phyloP scores from a whole-genome alignment of 2,329 filamentous ascomycete species.

The Penicillium sp. region DNA sequence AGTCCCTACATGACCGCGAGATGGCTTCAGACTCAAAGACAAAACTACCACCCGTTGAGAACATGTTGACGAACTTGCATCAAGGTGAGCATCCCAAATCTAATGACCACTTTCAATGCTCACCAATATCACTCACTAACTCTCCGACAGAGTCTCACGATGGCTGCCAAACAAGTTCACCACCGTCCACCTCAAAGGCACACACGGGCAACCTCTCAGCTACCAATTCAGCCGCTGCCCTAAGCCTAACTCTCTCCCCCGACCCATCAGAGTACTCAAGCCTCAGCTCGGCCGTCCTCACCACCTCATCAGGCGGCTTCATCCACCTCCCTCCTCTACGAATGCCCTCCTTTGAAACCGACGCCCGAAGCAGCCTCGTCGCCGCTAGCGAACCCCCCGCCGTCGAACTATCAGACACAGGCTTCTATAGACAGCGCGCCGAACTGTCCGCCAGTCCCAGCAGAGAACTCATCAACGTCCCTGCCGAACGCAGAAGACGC shows the following conservation, averaged over 20 bases:
- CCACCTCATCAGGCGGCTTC: background rate
- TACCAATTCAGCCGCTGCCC: background rate
- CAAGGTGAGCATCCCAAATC: background rate
- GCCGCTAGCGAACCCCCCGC: slow-evolving; percentile 5
- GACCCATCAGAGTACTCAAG: slow-evolving; percentile 2
- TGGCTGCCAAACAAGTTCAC: background rate
- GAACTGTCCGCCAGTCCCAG: slow-evolving; percentile 27
- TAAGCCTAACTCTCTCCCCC: background rate
- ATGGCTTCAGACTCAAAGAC: background rate
- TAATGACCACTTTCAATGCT: background rate
- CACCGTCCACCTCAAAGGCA: background rate
- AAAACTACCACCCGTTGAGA: background rate
- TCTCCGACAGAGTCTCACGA: background rate
- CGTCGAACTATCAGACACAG: slow-evolving; percentile 32
- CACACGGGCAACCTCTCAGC: background rate
- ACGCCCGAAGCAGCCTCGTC: background rate
- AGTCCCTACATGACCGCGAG: slow-evolving; percentile 2
- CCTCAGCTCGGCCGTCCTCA: background rate
- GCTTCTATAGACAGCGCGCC: slow-evolving; percentile 27
- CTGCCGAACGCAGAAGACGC: slow-evolving; percentile 13
- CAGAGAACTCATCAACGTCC: slow-evolving; percentile 35
- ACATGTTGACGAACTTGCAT: background rate
- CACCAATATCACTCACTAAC: background rate
- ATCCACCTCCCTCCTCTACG: background rate
- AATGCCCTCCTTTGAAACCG: slow-evolving; percentile 1